Percentiles rank a stretch among this genome's conserved stretches.
phyloP scores from a whole-genome alignment of 2,329 filamentous ascomycete species.

The Aspergillus fijiensis region DNA sequence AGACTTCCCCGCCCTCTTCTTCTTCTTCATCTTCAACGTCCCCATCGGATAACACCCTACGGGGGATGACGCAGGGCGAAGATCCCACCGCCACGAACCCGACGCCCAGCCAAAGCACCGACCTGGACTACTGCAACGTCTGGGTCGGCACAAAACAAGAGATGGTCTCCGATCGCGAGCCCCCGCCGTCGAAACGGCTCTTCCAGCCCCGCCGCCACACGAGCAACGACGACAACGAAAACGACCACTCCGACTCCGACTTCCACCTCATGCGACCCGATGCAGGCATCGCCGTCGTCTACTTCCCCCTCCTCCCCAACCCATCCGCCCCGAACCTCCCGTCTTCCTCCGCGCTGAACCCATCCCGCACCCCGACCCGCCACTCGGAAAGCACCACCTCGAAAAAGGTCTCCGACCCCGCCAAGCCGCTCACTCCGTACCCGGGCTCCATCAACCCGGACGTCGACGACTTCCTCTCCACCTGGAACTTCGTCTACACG shows the following conservation, averaged over 20 bases:
- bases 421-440: constrained; percentile 42
- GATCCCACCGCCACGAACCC: constrained; percentile 32
- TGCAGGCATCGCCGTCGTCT: constrained; percentile 84
- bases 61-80: neutral
- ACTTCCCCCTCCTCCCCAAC: constrained; percentile 87
- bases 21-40: neutral
- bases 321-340: constrained; percentile 44
- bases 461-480: constrained; percentile 81
- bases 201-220: constrained; percentile 33
- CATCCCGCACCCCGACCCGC: constrained; percentile 24
- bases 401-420: constrained; percentile 19
- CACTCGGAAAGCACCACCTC: constrained; percentile 22
- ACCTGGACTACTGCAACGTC: constrained; percentile 86
- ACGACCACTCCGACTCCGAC: constrained; percentile 61
- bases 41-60: neutral
- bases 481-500: constrained; percentile 98
- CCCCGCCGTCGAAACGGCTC: constrained; percentile 52
- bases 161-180: constrained; percentile 57
- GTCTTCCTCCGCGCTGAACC: constrained; percentile 21
- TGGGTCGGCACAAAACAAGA: constrained; percentile 89
- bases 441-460: constrained; percentile 75
- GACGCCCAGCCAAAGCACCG: constrained; percentile 47
- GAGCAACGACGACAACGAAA: constrained; percentile 51
- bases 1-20: constrained; percentile 17
- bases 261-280: constrained; percentile 72